phyloP scores from a whole-genome alignment of 768 basidiomycete species.

The Pulveroboletus sp. region DNA sequence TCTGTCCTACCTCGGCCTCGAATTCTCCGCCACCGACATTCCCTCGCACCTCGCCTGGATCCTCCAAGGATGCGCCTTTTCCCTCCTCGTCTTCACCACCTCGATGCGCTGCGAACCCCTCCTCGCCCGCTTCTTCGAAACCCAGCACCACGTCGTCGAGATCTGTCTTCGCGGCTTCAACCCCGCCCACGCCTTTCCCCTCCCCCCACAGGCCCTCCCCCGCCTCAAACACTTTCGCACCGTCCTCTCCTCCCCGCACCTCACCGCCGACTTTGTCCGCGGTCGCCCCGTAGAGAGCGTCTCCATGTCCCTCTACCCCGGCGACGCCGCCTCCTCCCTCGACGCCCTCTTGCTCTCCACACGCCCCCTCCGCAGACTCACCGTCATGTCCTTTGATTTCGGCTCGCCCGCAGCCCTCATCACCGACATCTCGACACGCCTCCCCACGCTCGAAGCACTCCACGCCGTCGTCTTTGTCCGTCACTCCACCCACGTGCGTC shows the following conservation, averaged over 20 bases:
- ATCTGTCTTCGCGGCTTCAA: slow-evolving; percentile 56
- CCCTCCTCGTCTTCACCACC: slow-evolving; percentile 48
- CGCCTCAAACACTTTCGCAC: slow-evolving; percentile 49
- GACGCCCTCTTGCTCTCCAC: slow-evolving; percentile 41
- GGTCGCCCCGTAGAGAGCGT: slow-evolving; percentile 49
- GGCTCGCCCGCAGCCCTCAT: slow-evolving; percentile 44
- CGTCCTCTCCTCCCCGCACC: slow-evolving; percentile 46
- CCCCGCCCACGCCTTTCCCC: slow-evolving; percentile 30
- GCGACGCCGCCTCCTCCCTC: slow-evolving; percentile 39
- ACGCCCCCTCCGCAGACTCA: slow-evolving; percentile 45
- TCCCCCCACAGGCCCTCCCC: slow-evolving; percentile 45
- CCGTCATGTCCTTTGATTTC: slow-evolving; percentile 57
- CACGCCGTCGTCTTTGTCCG: slow-evolving; percentile 58
- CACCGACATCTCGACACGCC: slow-evolving; percentile 43
- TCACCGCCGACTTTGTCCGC: slow-evolving; percentile 44
- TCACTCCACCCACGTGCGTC: slow-evolving; percentile 45
- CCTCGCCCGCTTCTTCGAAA: slow-evolving; percentile 51
- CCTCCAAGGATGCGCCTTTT: slow-evolving; percentile 42
- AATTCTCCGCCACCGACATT: slow-evolving; percentile 40
- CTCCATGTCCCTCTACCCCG: slow-evolving; percentile 51
- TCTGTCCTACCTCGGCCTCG: slow-evolving; percentile 46
- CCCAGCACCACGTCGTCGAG: slow-evolving; percentile 46
- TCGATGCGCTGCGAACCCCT: slow-evolving; percentile 51
- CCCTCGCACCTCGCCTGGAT: slow-evolving; percentile 45
- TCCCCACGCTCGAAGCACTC: slow-evolving; percentile 54